A percentile compares a stretch with the other conserved stretches of the same genome.
These are phyloP conservation scores for Mucor saturninus DNA, from an alignment of 371 early-diverging fungal species.

Conservation along the genomic window DNA sequence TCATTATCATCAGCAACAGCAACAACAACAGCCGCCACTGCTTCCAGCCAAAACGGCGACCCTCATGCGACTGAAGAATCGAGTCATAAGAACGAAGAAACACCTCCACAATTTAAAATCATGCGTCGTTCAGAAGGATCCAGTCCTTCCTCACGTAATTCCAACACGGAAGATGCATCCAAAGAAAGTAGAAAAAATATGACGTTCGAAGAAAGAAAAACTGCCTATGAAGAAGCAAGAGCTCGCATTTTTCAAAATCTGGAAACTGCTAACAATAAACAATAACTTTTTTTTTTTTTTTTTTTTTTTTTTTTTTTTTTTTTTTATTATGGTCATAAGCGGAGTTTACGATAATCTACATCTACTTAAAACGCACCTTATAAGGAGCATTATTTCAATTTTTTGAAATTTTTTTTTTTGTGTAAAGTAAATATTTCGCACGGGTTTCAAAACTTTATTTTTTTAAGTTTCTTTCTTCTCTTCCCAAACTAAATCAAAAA, in stretches of 20 bases:
- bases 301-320: no score
- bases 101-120: conserved; percentile 47
- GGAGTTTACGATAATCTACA: conserved; percentile 16
- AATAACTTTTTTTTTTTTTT: not conserved
- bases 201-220: conserved; percentile 74
- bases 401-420: not conserved
- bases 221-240: conserved; percentile 76
- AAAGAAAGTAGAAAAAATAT: conserved; percentile 52
- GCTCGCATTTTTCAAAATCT: conserved; percentile 77
- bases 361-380: conserved; percentile 7
- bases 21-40: not conserved
- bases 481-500: not conserved
- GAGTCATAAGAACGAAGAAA: not conserved
- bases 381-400: not conserved
- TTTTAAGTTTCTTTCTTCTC: not conserved
- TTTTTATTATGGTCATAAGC: not conserved
- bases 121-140: conserved; percentile 51
- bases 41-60: no score
- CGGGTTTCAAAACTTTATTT: conserved; percentile 6
- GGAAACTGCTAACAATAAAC: conserved; percentile 15
- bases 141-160: conserved; percentile 20
- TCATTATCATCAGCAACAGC: not conserved
- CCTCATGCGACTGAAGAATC: no score
- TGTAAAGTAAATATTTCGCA: conserved; percentile 1
- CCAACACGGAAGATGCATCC: conserved; percentile 14